Evolutionary conservation across 2,329 filamentous ascomycete species (phyloP), one percentile per base, ranked within the genome.

Genomic region (Verticillium alfalfae): DNA sequence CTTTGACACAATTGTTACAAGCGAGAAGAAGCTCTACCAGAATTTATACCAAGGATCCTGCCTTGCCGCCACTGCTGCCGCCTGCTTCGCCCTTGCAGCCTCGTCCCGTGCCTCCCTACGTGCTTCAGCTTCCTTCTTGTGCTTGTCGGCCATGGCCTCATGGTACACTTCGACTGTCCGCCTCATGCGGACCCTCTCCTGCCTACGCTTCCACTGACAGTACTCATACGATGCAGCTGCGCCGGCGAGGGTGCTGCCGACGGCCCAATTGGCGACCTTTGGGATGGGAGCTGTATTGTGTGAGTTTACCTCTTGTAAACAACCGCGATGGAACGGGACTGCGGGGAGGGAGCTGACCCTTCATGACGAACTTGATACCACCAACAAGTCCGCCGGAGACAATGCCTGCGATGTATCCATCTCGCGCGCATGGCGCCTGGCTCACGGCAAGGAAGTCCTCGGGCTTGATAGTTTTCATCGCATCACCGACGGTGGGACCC

Each of bases 321-420:
- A 66, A 59, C 2, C 70, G 68, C 76, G 49, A 8, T 34, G 54
- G 54, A 26, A 34, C 18, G 16, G 31, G 8, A 16, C 26, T 31
- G 26, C 26, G 15, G 16, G 12, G 37, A 38, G 26, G 10, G 34
- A 62, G 71, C 81, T 67, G 80, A 96, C 93, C 89, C 78, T 90
- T 87, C 67, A 92, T 76, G 26, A 97, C 80, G 69, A 88, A 90
- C 65, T 89, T 85, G 60, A 93, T 70, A 62, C 88, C 89, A 60
- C 93, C 94, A 37, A 92, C 76, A 4, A 84, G 89, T 65, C 92
- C 90, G 3, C 92, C 95, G 2, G 86, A 83, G 1, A 86, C 90
- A 69, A 99, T 96, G 31, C 93, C 95, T 1, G 90, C 87, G 67
- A 98, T 78, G 60, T 97, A 81, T 2, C 91, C 89, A 71, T 96